Evolutionary conservation across 352 stramenopile genomes (phyloP), one percentile per base, ranked within the genome.

Genomic region (Achlya hypogyna): DNA sequence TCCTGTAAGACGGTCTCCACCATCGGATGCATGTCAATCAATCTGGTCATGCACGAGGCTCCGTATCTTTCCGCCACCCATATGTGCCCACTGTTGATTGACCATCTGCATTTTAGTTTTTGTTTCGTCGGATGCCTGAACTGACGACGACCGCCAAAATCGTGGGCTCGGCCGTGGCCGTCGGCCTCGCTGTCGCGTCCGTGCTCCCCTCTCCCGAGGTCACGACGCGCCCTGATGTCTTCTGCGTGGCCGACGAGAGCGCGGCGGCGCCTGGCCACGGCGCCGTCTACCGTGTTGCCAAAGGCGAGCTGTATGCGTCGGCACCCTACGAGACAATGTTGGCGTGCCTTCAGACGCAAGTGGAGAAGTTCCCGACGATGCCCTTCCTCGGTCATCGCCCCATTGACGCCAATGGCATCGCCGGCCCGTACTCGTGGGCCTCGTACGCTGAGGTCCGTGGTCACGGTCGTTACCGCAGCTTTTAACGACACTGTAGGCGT

Each of bases 321-420:
- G 31, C 54, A 10, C n/a, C 23, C 4, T 29, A 18, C 54, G 20
- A 34, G 12, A 32, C 22, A n/a, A 63, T 63, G 54, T 25, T 63
- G 6, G 34, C n/a, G 1, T 22, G 8, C n/a, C 54, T 63, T 9
- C 9, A 63, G n/a, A 4, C 2, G 9, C 22, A 34, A 56, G 49
- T 56, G 25, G 31, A 10, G 10, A 35, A 56, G 31, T 56, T 22
- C n/a, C 49, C 49, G 25, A 42, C 51, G 28, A 58, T 20, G 18
- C 74, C 59, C 25, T 80, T 86, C 31, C 87, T 88, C 42, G 82
- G 82, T 20, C 81, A 72, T 72, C 79, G 79, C 22, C 72, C 73
- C 45, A 63, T 66, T n/a, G 74, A 78, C 0, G 52, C 54, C 4
- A 87, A 73, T 12, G 78, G 75, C 43, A 64, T 73, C 23, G 75